Conservation (phyloP, 2,329 filamentous ascomycete genomes). For the Cyclaneusma minus region DNA sequence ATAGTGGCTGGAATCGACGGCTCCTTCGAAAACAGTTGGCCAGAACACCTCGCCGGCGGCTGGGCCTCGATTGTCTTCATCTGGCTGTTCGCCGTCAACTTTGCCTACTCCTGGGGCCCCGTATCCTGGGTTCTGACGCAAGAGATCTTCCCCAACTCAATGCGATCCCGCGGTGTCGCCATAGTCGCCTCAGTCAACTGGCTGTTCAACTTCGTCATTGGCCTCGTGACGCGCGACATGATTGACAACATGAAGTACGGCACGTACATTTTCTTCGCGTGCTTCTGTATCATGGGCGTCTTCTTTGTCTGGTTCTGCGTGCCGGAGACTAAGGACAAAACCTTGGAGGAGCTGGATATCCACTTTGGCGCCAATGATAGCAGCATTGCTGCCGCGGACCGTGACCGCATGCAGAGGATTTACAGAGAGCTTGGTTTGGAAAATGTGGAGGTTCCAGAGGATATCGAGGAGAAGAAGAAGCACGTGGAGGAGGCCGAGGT, state of each 20-base stretch:
- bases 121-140: constrained; percentile 17
- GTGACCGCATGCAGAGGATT: constrained; percentile 13
- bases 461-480: too few species aligned
- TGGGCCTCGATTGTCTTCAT: constrained; percentile 21
- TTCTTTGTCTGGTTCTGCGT: constrained; percentile 21
- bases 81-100: constrained; percentile 13
- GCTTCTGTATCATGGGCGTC: constrained; percentile 21
- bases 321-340: constrained; percentile 14
- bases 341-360: constrained; percentile 9
- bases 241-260: constrained; percentile 7
- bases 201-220: constrained; percentile 18
- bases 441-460: constrained; percentile 16
- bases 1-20: constrained; percentile 23
- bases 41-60: constrained; percentile 17
- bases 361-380: constrained; percentile 18
- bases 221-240: constrained; percentile 24
- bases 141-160: constrained; percentile 20
- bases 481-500: too few species aligned
- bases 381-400: constrained; percentile 20
- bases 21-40: constrained; percentile 21
- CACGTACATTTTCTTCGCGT: constrained; percentile 27
- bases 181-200: constrained; percentile 26
- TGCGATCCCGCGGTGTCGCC: constrained; percentile 17
- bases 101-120: constrained; percentile 16
- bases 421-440: constrained; percentile 10